These are phyloP conservation scores for Geopyxis carbonaria DNA, from an alignment of 495 filamentous ascomycete species.

Conservation along the genomic window DNA sequence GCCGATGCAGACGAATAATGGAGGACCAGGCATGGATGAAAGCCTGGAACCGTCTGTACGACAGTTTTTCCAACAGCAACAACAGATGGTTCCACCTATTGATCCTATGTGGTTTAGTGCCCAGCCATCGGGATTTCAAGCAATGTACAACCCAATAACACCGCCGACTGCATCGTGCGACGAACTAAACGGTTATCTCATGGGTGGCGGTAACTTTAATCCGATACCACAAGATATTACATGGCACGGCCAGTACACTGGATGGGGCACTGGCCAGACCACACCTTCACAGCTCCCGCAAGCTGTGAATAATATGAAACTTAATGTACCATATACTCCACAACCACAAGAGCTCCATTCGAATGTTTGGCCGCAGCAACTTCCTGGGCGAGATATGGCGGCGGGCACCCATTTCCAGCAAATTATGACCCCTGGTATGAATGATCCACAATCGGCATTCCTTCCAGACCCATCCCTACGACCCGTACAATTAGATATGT, in stretches of 20 bases:
- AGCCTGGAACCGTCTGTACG: constrained; percentile 55
- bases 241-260: constrained; percentile 19
- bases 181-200: constrained; percentile 18
- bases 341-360: not conserved
- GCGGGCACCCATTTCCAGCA: not conserved
- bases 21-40: constrained; percentile 52
- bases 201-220: constrained; percentile 17
- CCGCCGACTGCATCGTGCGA: constrained; percentile 23
- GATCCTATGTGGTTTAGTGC: constrained; percentile 14
- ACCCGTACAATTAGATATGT: constrained; percentile 27
- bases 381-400: not conserved
- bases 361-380: constrained; percentile 3
- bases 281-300: constrained; percentile 17
- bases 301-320: constrained; percentile 16
- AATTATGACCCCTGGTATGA: not conserved
- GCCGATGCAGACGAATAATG: constrained; percentile 13
- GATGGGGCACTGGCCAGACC: constrained; percentile 16
- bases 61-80: constrained; percentile 31
- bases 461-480: constrained; percentile 8
- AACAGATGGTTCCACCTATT: constrained; percentile 16
- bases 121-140: constrained; percentile 17
- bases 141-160: constrained; percentile 22
- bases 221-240: constrained; percentile 19
- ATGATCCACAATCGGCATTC: not conserved
- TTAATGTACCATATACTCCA: not conserved